Evolutionary conservation across 352 stramenopile species (phyloP).

Genomic region (Phytopythium cucurbitacearum): DNA sequence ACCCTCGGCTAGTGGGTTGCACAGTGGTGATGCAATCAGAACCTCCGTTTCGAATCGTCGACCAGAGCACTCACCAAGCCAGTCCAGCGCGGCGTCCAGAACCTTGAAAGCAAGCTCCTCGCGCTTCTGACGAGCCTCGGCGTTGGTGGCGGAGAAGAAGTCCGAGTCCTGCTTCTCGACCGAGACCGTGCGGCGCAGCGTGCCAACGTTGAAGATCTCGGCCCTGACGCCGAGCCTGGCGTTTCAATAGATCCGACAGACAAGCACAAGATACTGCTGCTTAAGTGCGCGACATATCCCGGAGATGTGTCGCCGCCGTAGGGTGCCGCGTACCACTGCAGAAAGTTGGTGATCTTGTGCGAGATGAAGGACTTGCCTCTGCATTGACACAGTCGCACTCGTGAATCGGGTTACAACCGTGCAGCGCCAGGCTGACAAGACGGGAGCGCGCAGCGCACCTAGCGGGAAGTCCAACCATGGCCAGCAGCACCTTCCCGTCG

Average conservation of each 20-base stretch:
- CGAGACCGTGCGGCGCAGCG: constrained; percentile 82
- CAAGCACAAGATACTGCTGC: too few species aligned
- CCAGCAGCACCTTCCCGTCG: constrained; percentile 87
- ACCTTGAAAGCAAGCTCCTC: constrained; percentile 62
- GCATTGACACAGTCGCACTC: neutral
- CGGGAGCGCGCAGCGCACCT: constrained; percentile 19
- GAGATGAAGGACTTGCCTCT: constrained; percentile 90
- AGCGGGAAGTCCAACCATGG: constrained; percentile 89
- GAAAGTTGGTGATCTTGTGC: constrained; percentile 67
- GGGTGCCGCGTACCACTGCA: constrained; percentile 22
- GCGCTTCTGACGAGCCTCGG: constrained; percentile 46
- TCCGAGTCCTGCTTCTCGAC: constrained; percentile 45
- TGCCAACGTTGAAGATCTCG: constrained; percentile 90
- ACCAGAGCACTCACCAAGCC: constrained; percentile 20
- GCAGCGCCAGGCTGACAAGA: neutral
- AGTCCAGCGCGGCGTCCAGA: constrained; percentile 31
- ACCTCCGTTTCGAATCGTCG: neutral
- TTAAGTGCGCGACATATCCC: too few species aligned
- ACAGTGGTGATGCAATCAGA: neutral
- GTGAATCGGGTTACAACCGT: neutral
- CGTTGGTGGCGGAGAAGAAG: constrained; percentile 87
- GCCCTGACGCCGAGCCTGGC: constrained; percentile 32
- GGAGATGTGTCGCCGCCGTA: too few species aligned
- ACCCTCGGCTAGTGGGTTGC: constrained; percentile 15
- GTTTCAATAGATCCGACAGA: too few species aligned